These are phyloP conservation scores for Penicillium sp. DNA, from an alignment of 2,329 filamentous ascomycete species.

Conservation along the genomic window DNA sequence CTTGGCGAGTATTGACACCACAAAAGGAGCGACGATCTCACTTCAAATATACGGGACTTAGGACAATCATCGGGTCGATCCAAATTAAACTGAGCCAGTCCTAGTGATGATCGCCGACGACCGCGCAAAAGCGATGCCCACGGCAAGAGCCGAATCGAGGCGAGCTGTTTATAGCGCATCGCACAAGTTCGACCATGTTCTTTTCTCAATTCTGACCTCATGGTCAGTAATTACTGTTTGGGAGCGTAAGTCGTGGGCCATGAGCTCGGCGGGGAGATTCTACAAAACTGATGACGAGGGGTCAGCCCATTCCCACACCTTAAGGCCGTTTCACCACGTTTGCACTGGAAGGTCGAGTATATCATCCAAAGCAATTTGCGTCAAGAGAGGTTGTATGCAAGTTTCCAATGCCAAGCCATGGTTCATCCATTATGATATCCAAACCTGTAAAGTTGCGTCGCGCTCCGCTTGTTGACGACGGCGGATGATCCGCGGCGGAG, in stretches of 20 bases:
- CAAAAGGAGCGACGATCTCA: background rate
- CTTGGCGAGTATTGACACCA: background rate
- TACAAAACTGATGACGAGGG: background rate
- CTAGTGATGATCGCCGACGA: background rate
- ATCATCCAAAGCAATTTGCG: background rate
- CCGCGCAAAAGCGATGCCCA: background rate
- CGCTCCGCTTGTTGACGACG: background rate
- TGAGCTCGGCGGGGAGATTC: background rate
- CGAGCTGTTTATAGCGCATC: background rate
- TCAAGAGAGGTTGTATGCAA: background rate
- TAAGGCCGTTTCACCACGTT: background rate
- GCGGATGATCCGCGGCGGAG: background rate
- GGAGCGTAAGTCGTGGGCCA: constrained; percentile 3
- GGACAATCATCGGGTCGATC: background rate
- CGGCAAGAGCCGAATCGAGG: background rate
- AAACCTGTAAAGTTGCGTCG: background rate
- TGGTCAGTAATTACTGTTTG: background rate
- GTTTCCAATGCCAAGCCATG: background rate
- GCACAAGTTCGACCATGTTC: background rate
- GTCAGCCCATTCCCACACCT: background rate
- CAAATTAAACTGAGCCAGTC: background rate
- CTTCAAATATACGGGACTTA: background rate
- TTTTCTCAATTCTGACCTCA: background rate
- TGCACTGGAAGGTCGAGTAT: background rate
- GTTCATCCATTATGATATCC: no score